A percentile compares a stretch with the other conserved stretches of the same genome.
Evolutionary conservation across 805 yeast genomes (phyloP).

Genomic region (Cephaloascus fragrans): DNA sequence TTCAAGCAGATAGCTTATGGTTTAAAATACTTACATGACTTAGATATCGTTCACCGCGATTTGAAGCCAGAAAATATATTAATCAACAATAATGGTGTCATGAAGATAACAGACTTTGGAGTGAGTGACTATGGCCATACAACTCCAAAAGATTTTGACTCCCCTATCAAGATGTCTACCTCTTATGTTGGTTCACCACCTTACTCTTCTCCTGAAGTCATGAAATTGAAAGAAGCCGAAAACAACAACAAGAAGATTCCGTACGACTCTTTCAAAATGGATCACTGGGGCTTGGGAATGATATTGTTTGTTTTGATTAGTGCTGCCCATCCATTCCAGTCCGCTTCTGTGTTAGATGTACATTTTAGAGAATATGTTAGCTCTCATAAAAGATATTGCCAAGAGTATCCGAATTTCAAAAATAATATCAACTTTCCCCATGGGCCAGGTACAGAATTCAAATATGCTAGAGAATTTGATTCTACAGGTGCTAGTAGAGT

Average conservation of each 20-base stretch:
- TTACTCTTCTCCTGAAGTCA: slow-evolving; percentile 71
- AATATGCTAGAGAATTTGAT: slow-evolving; percentile 53
- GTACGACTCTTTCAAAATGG: slow-evolving; percentile 61
- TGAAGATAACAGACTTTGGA: slow-evolving; percentile 70
- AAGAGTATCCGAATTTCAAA: slow-evolving; percentile 39
- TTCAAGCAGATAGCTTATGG: slow-evolving; percentile 64
- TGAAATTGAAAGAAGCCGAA: slow-evolving; percentile 32
- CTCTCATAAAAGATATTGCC: slow-evolving; percentile 29
- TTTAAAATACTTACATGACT: slow-evolving; percentile 49
- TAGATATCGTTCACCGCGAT: slow-evolving; percentile 65
- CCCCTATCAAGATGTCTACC: slow-evolving; percentile 27
- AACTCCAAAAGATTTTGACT: slow-evolving; percentile 36
- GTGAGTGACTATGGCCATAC: slow-evolving; percentile 58
- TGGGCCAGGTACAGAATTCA: slow-evolving; percentile 68
- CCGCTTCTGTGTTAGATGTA: slow-evolving; percentile 31
- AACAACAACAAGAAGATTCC: slow-evolving; percentile 8
- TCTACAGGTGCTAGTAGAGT: slow-evolving; percentile 55
- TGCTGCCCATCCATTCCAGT: slow-evolving; percentile 52
- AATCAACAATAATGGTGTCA: slow-evolving; percentile 47
- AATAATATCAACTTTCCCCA: slow-evolving; percentile 29
- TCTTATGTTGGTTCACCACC: slow-evolving; percentile 74
- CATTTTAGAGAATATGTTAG: slow-evolving; percentile 47
- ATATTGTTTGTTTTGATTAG: slow-evolving; percentile 50
- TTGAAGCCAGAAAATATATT: slow-evolving; percentile 68
- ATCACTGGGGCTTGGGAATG: slow-evolving; percentile 68